Percentiles rank a stretch among this genome's conserved stretches.
Evolutionary conservation across 768 basidiomycete species (phyloP).

Genomic region (Cubamyces sp.): DNA sequence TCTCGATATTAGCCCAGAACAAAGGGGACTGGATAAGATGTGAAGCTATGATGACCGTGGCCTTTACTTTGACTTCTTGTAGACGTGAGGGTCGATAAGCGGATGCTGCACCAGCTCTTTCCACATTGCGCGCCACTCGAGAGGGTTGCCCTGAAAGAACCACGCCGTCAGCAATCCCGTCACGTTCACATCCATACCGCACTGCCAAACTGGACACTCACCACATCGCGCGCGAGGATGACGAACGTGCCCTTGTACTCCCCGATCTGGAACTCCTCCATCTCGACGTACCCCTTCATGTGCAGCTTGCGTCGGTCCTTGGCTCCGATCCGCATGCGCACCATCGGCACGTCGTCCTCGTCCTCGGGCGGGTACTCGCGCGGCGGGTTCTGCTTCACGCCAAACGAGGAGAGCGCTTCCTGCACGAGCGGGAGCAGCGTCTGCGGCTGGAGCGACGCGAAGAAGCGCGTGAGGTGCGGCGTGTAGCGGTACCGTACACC

Average conservation of each 20-base stretch:
- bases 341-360: constrained; percentile 13
- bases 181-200: background rate
- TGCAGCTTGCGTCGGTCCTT: constrained; percentile 63
- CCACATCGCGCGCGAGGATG: constrained; percentile 70
- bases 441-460: constrained; percentile 58
- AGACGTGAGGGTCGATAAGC: constrained; percentile 61
- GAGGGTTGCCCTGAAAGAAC: constrained; percentile 63
- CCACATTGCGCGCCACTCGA: constrained; percentile 81
- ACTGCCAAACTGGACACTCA: constrained; percentile 37
- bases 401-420: constrained; percentile 51
- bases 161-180: background rate
- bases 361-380: constrained; percentile 24
- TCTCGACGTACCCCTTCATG: constrained; percentile 76
- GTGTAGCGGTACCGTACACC: constrained; percentile 64
- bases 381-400: constrained; percentile 54
- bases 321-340: constrained; percentile 63
- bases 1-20: no score
- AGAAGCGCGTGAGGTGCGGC: constrained; percentile 83
- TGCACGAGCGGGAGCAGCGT: constrained; percentile 57
- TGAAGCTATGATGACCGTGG: no score
- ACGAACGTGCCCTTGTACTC: constrained; percentile 64
- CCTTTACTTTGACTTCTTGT: constrained; percentile 30
- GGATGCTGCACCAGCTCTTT: constrained; percentile 58
- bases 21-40: no score
- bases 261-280: constrained; percentile 61